Percentiles rank a stretch among this genome's conserved stretches.
These are phyloP conservation scores for Naganishia onofrii DNA, from an alignment of 768 basidiomycete genomes.

Conservation along the genomic window DNA sequence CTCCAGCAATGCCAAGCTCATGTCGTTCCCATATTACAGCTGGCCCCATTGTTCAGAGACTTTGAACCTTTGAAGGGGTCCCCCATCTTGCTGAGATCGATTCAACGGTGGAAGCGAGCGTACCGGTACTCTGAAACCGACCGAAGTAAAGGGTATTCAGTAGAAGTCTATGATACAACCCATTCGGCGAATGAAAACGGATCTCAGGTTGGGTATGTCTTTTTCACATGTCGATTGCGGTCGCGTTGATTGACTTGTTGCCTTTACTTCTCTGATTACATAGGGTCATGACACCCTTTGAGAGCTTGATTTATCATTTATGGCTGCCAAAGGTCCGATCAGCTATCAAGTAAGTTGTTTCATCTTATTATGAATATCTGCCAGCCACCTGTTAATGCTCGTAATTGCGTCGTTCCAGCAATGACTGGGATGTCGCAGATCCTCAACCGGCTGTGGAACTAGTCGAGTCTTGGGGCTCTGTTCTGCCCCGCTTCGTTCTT, in stretches of 20 bases:
- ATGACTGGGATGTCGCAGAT: constrained; percentile 78
- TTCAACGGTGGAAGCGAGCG: constrained; percentile 51
- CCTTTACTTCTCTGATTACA: not conserved
- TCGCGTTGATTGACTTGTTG: not conserved
- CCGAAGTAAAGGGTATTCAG: not conserved
- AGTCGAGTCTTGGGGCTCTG: constrained; percentile 81
- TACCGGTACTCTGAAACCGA: constrained; percentile 41
- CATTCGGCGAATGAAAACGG: constrained; percentile 28
- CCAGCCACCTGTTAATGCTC: not conserved
- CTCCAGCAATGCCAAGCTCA: constrained; percentile 7
- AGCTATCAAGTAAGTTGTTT: constrained; percentile 65
- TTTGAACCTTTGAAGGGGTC: constrained; percentile 88
- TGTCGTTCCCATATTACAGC: constrained; percentile 66
- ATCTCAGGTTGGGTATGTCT: not conserved
- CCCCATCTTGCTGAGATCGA: constrained; percentile 49
- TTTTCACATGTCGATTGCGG: not conserved
- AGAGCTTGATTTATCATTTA: constrained; percentile 86
- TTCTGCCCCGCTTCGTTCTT: constrained; percentile 83
- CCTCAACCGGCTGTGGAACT: constrained; percentile 74
- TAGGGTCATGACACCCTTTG: constrained; percentile 81
- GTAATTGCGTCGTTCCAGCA: constrained; percentile 53
- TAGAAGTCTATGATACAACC: constrained; percentile 40
- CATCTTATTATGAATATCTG: not conserved
- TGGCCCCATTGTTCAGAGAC: constrained; percentile 40
- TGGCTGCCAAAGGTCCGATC: constrained; percentile 96